Evolutionary conservation across 257 asterid genomes (phyloP).

Genomic region (Catharanthus roseus): DNA sequence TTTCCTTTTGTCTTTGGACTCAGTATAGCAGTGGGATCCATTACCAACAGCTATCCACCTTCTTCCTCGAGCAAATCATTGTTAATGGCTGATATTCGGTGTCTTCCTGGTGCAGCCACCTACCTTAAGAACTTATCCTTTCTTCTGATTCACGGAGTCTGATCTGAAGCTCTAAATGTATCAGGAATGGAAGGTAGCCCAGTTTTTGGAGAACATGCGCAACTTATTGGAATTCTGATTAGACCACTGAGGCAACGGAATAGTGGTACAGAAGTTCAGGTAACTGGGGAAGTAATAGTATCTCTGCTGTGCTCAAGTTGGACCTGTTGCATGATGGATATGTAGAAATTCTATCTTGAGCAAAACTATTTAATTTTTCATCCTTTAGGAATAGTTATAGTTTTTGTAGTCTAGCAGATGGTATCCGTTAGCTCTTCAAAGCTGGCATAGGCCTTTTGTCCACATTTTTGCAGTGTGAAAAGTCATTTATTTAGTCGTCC

Average conservation of each 20-base stretch:
- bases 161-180: constrained; percentile 24
- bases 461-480: neutral
- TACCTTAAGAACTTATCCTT: constrained; percentile 20
- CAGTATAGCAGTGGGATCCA: constrained; percentile 89
- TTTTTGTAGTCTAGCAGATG: neutral
- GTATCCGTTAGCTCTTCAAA: neutral
- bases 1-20: constrained; percentile 14
- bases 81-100: constrained; percentile 89
- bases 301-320: constrained; percentile 12
- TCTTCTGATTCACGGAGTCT: constrained; percentile 27
- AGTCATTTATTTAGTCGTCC: neutral
- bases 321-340: neutral
- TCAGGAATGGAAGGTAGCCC: constrained; percentile 99
- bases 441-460: neutral
- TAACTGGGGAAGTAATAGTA: constrained; percentile 16
- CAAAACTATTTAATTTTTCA: neutral
- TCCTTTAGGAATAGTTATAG: neutral
- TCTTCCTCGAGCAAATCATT: constrained; percentile 50
- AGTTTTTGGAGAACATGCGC: constrained; percentile 68
- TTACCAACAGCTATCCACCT: constrained; percentile 84
- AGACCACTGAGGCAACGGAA: constrained; percentile 79
- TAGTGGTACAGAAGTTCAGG: constrained; percentile 97
- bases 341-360: neutral
- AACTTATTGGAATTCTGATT: constrained; percentile 71
- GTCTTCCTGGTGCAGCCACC: constrained; percentile 86